phyloP scores from a whole-genome alignment of 495 filamentous ascomycete species.

The Aspergillus haitiensis region DNA sequence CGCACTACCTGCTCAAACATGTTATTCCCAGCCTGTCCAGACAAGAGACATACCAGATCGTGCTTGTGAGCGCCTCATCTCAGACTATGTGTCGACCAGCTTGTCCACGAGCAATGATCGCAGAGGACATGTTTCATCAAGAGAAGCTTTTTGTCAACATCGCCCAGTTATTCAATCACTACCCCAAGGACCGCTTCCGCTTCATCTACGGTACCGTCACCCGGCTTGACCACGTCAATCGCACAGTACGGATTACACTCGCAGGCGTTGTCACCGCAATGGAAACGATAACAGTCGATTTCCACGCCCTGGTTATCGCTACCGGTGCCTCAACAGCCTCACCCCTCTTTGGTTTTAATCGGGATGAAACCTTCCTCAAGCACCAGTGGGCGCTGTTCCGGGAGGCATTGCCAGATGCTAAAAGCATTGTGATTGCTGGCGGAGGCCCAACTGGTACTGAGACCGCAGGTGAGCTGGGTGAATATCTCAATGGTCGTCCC shows the following conservation, averaged over 20 bases:
- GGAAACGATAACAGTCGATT: constrained; percentile 25
- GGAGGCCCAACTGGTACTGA: constrained; percentile 46
- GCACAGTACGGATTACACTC: constrained; percentile 30
- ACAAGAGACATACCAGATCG: constrained; percentile 30
- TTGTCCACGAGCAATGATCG: constrained; percentile 47
- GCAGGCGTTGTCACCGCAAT: constrained; percentile 8
- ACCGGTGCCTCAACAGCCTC: constrained; percentile 37
- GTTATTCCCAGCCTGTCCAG: constrained; percentile 40
- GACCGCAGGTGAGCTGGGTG: constrained; percentile 52
- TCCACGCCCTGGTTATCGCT: constrained; percentile 48
- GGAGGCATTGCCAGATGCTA: constrained; percentile 36
- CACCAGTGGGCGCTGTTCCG: constrained; percentile 39
- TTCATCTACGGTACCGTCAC: constrained; percentile 43
- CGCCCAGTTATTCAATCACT: constrained; percentile 40
- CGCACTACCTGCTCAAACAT: constrained; percentile 56
- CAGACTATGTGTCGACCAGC: constrained; percentile 49
- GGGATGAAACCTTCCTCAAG: constrained; percentile 13
- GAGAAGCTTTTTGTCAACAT: constrained; percentile 52
- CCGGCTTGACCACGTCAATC: constrained; percentile 31
- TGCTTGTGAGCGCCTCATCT: constrained; percentile 46
- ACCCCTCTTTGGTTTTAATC: constrained; percentile 32
- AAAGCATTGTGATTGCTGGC: constrained; percentile 46
- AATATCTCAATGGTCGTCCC: constrained; percentile 47
- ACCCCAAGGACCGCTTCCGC: constrained; percentile 31
- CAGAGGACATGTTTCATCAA: constrained; percentile 43